phyloP scores from a whole-genome alignment of 768 basidiomycete species.

The Strobilomyces confusus region DNA sequence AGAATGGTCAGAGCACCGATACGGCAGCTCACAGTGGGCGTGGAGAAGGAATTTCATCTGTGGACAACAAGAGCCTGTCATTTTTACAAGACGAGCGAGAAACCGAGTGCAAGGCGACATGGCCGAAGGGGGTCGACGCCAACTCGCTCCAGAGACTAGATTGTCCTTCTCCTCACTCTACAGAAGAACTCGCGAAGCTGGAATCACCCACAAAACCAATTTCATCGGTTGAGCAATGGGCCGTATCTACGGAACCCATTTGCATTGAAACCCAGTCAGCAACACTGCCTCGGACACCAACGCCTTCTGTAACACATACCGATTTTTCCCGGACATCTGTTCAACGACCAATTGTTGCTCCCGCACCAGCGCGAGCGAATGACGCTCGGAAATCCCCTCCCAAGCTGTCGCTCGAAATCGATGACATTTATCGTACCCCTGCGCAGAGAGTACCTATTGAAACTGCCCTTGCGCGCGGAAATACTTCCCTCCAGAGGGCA shows the following conservation, averaged over 20 bases:
- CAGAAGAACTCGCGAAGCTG: constrained; percentile 38
- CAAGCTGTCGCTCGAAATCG: constrained; percentile 32
- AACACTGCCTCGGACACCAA: constrained; percentile 19
- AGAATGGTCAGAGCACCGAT: constrained; percentile 14
- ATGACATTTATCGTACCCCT: constrained; percentile 50
- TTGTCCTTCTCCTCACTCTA: constrained; percentile 60
- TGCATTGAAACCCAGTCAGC: constrained; percentile 18
- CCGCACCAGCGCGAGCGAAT: constrained; percentile 26
- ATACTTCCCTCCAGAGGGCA: constrained; percentile 46
- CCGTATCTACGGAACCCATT: constrained; percentile 3
- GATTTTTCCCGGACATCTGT: constrained; percentile 15
- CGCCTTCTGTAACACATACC: constrained; percentile 9
- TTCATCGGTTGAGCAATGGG: constrained; percentile 13
- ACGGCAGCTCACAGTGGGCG: neutral
- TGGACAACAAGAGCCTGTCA: neutral
- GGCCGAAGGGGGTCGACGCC: neutral
- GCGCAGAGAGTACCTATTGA: constrained; percentile 60
- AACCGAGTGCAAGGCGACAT: constrained; percentile 35
- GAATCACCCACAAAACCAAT: constrained; percentile 25
- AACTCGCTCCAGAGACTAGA: constrained; percentile 41
- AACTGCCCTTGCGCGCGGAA: constrained; percentile 47
- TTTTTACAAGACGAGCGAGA: constrained; percentile 6
- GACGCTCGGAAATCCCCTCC: constrained; percentile 24
- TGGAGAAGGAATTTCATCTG: neutral
- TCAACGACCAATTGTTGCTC: constrained; percentile 29